Base-by-base conservation (phyloP, 2,329 filamentous ascomycete genomes). In the Elsinoe australis region DNA sequence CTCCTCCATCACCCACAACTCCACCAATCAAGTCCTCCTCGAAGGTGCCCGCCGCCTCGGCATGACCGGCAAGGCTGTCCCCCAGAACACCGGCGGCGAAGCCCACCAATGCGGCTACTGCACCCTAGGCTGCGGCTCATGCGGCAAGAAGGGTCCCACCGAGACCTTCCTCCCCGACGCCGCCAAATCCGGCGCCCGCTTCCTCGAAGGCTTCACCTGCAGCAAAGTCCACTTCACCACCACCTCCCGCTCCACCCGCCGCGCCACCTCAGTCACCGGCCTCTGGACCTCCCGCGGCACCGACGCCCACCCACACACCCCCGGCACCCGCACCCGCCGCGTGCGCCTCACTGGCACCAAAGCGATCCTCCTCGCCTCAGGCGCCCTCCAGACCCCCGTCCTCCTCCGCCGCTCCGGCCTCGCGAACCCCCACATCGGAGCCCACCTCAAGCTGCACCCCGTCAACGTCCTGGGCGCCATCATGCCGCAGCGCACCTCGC, bases 361-460 rank as follows among this genome's bases (percentile, higher is more conserved):
- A 58, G 50, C 50, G 15, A 84, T 94, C 8, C 78, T 95, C 38
- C 66, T 94, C n/a, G 79, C 86, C 0, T 78, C 77, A 18, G 89
- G 90, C 3, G 78, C 83, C 1, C 67, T 95, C 48, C 80, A 85
- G 59, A 88, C 80, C 35, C 89, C 90, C 0, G 63, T 90, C 1
- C 62, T 95, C 1, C 71, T 96, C 34, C 69, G 81, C 54, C 82
- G 83, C 42, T 94, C 87, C 52, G 87, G 87, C 1, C 64, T 95
- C 42, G 82, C 76, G 70, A 95, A 94, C 61, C 73, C 74, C 3
- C 82, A 95, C 49, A 83, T 95, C 53, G 90, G 90, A 19, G 76
- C 74, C 5, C 86, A 95, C 58, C 76, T 95, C 3, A 74, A 92
- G 58, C 65, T 95, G 1, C 90, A 96, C 59, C 90, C 88, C 1